phyloP scores from a whole-genome alignment of 208 protist genomes.

The Crithidia bombi region DNA sequence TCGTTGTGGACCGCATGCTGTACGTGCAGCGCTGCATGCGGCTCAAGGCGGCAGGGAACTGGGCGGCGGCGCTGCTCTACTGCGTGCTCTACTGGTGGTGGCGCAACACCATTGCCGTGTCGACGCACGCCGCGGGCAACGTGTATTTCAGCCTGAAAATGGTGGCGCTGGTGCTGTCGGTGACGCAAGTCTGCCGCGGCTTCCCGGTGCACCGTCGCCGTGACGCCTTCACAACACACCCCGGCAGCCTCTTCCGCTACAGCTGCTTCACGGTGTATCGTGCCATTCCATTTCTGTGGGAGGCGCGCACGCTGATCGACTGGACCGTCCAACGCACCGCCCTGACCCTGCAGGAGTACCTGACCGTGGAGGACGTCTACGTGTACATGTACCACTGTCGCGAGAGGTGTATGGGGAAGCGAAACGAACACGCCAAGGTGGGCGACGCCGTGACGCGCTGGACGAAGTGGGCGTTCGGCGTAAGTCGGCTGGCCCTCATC shows the following conservation, averaged over 20 bases:
- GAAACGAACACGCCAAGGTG: constrained; percentile 22
- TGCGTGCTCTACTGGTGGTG: constrained; percentile 61
- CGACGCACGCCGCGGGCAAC: constrained; percentile 35
- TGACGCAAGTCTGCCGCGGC: constrained; percentile 64
- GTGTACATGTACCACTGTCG: constrained; percentile 58
- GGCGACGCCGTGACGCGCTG: constrained; percentile 42
- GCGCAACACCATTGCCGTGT: constrained; percentile 37
- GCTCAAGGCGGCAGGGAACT: constrained; percentile 61
- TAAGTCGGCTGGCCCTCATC: constrained; percentile 54
- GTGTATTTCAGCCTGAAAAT: constrained; percentile 62
- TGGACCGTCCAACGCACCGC: constrained; percentile 77
- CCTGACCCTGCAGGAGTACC: constrained; percentile 67
- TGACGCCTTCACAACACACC: constrained; percentile 63
- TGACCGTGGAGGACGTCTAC: constrained; percentile 83
- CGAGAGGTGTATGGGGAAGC: constrained; percentile 26
- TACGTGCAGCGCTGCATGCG: constrained; percentile 59
- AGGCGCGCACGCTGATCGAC: constrained; percentile 75
- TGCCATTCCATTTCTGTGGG: constrained; percentile 81
- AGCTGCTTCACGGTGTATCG: constrained; percentile 55
- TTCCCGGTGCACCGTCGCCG: constrained; percentile 63
- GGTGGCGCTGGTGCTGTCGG: constrained; percentile 44
- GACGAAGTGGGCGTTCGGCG: constrained; percentile 50
- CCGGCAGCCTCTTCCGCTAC: constrained; percentile 39
- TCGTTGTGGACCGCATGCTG: constrained; percentile 76
- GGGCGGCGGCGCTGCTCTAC: constrained; percentile 42